These are phyloP conservation scores for Vanilla planifolia DNA, from an alignment of 106 monocot genomes.

Conservation along the genomic window DNA sequence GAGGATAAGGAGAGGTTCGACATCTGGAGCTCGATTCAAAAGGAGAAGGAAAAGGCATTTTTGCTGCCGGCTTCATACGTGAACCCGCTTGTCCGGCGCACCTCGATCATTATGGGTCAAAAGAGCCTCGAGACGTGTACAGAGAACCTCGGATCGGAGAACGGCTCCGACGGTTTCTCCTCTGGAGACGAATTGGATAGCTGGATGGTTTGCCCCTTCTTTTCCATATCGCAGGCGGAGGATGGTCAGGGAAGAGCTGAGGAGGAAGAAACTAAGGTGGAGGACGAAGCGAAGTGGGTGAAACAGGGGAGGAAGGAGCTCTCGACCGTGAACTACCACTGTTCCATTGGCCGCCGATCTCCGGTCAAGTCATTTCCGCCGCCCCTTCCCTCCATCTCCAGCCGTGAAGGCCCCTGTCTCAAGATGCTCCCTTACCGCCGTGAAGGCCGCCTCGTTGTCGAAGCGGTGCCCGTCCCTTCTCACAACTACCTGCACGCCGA, in stretches of 20 bases:
- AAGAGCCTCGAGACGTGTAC: constrained; percentile 90
- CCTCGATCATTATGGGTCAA: constrained; percentile 60
- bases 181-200: constrained; percentile 19
- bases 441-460: constrained; percentile 76
- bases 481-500: constrained; percentile 81
- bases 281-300: neutral
- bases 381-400: constrained; percentile 72
- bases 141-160: constrained; percentile 87
- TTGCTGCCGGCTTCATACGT: constrained; percentile 35
- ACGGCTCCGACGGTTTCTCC: constrained; percentile 62
- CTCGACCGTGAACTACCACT: constrained; percentile 76
- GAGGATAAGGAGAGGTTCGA: constrained; percentile 26
- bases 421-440: constrained; percentile 63
- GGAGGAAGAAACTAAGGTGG: neutral
- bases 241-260: constrained; percentile 3
- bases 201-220: neutral
- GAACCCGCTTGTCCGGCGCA: constrained; percentile 46
- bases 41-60: constrained; percentile 1
- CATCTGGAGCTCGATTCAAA: constrained; percentile 60
- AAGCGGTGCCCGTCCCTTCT: constrained; percentile 71
- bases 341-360: constrained; percentile 44
- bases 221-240: neutral
- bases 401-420: constrained; percentile 67
- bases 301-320: constrained; percentile 20
- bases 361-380: constrained; percentile 53